A percentile compares a stretch with the other conserved stretches of the same genome.
Evolutionary conservation across 148 eudicot genomes (phyloP).

Genomic region (Spergularia marina): DNA sequence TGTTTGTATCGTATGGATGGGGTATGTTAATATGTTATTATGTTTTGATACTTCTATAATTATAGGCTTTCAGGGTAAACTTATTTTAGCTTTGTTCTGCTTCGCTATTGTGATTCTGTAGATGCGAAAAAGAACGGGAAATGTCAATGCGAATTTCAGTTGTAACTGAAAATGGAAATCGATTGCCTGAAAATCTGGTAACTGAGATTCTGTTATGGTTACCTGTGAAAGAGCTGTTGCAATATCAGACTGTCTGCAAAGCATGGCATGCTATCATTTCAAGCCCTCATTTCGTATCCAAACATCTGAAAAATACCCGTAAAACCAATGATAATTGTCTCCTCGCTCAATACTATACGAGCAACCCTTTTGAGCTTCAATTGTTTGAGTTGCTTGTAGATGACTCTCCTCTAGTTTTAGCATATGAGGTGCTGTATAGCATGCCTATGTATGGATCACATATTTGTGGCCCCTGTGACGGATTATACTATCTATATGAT

Average conservation of each 20-base stretch:
- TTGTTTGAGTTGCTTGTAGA: constrained; percentile 15
- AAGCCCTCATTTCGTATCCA: constrained; percentile 10
- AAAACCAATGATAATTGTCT: constrained; percentile 15
- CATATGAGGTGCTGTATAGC: constrained; percentile 11
- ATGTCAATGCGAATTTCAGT: neutral
- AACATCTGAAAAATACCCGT: constrained; percentile 18
- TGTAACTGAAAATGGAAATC: neutral
- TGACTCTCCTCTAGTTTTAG: constrained; percentile 19
- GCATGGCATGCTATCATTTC: constrained; percentile 9
- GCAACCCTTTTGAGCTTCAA: constrained; percentile 14
- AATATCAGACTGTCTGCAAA: constrained; percentile 3
- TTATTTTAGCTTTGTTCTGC: neutral
- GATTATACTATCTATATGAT: constrained; percentile 18
- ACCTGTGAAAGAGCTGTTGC: constrained; percentile 7
- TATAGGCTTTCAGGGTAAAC: neutral
- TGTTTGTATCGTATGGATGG: neutral
- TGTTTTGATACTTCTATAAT: neutral
- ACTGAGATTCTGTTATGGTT: constrained; percentile 12
- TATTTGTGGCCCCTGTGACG: constrained; percentile 18
- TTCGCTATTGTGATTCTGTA: neutral
- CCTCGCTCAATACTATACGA: constrained; percentile 25
- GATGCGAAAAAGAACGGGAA: constrained; percentile 1
- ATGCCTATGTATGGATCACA: constrained; percentile 20
- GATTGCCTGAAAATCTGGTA: constrained; percentile 11
- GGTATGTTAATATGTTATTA: neutral